Evolutionary conservation across 352 stramenopile genomes (phyloP).

Genomic region (Aphanomyces cochlioides): DNA sequence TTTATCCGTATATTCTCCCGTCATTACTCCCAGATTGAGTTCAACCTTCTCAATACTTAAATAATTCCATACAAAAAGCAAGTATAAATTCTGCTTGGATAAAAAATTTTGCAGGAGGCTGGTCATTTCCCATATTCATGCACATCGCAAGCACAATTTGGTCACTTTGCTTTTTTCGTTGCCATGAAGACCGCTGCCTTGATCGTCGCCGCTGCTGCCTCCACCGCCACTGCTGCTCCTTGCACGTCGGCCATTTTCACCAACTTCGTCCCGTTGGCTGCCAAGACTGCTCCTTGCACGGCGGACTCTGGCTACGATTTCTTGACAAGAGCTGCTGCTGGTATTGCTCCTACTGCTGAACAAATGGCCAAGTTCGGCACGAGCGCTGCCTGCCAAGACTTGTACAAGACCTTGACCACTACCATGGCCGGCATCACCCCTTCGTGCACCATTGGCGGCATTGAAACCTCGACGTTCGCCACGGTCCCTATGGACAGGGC

Average conservation of each 20-base stretch:
- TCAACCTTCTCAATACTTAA: too few species aligned
- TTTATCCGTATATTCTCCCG: too few species aligned
- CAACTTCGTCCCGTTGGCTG: neutral
- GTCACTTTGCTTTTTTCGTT: neutral
- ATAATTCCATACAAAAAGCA: neutral
- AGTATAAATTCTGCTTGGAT: neutral
- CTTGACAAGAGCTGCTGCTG: neutral
- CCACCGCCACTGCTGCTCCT: neutral
- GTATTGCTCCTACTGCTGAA: neutral
- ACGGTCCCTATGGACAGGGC: constrained; percentile 1
- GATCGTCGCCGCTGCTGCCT: neutral
- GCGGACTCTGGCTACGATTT: constrained; percentile 20
- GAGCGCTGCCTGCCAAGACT: neutral
- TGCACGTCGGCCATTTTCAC: neutral
- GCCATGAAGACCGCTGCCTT: neutral
- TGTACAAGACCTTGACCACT: neutral
- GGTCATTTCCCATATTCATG: neutral
- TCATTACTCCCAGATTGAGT: too few species aligned
- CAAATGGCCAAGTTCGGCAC: constrained; percentile 8
- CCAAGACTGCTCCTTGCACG: neutral
- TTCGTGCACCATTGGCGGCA: constrained; percentile 15
- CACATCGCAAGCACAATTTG: neutral
- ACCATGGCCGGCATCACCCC: neutral
- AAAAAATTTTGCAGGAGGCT: neutral
- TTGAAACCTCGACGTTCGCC: constrained; percentile 1